Percentiles rank a stretch among this genome's conserved stretches.
Conservation (phyloP, 2,329 filamentous ascomycete genomes). For the Hypoxylon rubiginosum region DNA sequence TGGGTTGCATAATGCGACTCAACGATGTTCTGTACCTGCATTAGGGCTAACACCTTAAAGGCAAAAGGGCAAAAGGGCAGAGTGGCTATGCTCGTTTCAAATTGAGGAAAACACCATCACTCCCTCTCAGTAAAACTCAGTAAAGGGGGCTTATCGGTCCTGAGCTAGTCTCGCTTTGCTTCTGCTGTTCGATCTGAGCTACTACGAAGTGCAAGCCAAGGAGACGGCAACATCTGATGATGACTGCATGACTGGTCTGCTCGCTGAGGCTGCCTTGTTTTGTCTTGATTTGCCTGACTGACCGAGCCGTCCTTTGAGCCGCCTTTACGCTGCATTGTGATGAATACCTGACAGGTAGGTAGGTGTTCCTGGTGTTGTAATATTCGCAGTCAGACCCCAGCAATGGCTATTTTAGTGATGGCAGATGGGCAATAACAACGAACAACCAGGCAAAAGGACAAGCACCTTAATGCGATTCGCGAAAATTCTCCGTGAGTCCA, state of each 20-base stretch:
- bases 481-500: slow-evolving; percentile 10
- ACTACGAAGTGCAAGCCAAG: slow-evolving; percentile 17
- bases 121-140: slow-evolving; percentile 34
- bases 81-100: slow-evolving; percentile 52
- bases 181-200: slow-evolving; percentile 13
- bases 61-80: slow-evolving; percentile 16
- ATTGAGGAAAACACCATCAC: slow-evolving; percentile 42
- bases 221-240: slow-evolving; percentile 25
- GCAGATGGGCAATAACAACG: too few species aligned
- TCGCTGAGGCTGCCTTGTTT: not conserved
- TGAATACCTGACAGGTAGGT: too few species aligned
- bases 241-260: slow-evolving; percentile 16
- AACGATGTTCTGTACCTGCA: slow-evolving; percentile 48
- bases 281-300: slow-evolving; percentile 5
- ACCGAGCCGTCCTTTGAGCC: slow-evolving; percentile 7
- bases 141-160: slow-evolving; percentile 8
- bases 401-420: not conserved
- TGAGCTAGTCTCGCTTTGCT: slow-evolving; percentile 35
- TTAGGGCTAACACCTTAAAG: slow-evolving; percentile 41
- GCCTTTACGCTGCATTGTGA: slow-evolving; percentile 7
- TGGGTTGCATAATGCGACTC: slow-evolving; percentile 30
- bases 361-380: slow-evolving; percentile 14
- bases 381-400: not conserved
- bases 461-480: slow-evolving; percentile 18
- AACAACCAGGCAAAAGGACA: slow-evolving; percentile 13